Conservation (phyloP, 352 stramenopile species). For the Phytophthora litchii region DNA sequence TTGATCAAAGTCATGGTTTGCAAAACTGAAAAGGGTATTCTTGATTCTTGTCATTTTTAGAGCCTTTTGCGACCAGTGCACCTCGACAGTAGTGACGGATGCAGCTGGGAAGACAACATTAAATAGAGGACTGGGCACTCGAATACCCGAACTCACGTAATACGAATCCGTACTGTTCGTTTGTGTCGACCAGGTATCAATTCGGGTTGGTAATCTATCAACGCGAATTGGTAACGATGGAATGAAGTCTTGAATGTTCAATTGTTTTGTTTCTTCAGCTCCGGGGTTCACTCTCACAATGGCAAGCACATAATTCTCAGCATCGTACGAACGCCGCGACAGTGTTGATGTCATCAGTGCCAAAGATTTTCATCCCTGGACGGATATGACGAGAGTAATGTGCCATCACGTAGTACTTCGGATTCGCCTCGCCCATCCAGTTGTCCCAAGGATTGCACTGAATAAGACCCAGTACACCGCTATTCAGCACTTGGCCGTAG, state of each 20-base stretch:
- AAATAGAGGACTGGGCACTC: background rate
- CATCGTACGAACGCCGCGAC: too few relatives aligned
- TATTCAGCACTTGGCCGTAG: slow-evolving; percentile 50
- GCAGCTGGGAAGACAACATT: background rate
- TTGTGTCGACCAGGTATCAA: background rate
- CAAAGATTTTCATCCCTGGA: background rate
- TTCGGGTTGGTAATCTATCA: background rate
- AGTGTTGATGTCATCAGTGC: background rate
- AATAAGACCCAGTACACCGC: slow-evolving; percentile 40
- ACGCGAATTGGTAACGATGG: background rate
- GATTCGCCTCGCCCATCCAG: slow-evolving; percentile 38
- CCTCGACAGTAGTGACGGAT: background rate
- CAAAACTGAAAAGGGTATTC: background rate
- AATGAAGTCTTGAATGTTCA: background rate
- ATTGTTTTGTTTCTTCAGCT: too few relatives aligned
- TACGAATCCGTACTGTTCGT: background rate
- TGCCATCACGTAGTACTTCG: slow-evolving; percentile 49
- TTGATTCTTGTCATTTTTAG: background rate
- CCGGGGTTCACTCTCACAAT: too few relatives aligned
- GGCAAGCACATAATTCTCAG: too few relatives aligned
- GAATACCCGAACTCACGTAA: background rate
- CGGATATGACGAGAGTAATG: slow-evolving; percentile 59
- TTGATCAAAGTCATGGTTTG: background rate
- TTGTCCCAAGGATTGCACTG: slow-evolving; percentile 43
- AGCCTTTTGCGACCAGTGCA: background rate